Evolutionary conservation across 2,329 filamentous ascomycete species (phyloP), one percentile per base, ranked within the genome.

Genomic region (Ophiosphaerella narmari): DNA sequence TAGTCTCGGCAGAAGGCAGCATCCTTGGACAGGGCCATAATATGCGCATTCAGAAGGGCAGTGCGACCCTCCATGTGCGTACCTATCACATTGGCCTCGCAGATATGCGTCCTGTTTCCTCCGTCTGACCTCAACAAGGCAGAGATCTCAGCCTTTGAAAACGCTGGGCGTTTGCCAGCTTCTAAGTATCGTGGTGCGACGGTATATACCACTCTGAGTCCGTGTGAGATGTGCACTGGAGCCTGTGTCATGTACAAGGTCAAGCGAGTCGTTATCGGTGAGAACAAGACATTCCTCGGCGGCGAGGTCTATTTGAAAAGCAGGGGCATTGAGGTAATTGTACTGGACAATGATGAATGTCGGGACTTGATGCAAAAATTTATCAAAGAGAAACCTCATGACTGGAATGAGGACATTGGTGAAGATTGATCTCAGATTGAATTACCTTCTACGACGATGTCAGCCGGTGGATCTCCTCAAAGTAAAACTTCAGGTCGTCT

Each of bases 401-500:
- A 91, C 48, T 91, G 89, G 87, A 87, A 71, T 38, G 68, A 72
- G 46, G 69, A 73, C 35, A 73, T 72, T 59, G 69, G 68, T 9
- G 64, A 72, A 42, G 45, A 53, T 23, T 52, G 57, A 14, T 60
- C 36, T 37, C n/a, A 14, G 7, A 32, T 45, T 41, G 38, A n/a
- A 38, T 44, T 11, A 7, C 18, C 33, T 13, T 46, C 46, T 50
- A 64, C 26, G 52, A 57, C 32, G 60, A 52, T 7, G 67, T 67
- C 29, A 69, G 58, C 39, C 63, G 63, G 73, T 96, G 91, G 49
- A 97, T 86, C 75, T 99, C 94, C 68, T 95, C 81, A 59, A 99
- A 93, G 79, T 90, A 99, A 77, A 95, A 96, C 72, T 86, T 93
- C 61, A 99, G 78, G 73, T 96, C 87, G 42, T 97, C 91, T 0